Evolutionary conservation across 2,329 filamentous ascomycete genomes (phyloP), one percentile per base, ranked within the genome.

Genomic region (Akanthomyces lecanii): DNA sequence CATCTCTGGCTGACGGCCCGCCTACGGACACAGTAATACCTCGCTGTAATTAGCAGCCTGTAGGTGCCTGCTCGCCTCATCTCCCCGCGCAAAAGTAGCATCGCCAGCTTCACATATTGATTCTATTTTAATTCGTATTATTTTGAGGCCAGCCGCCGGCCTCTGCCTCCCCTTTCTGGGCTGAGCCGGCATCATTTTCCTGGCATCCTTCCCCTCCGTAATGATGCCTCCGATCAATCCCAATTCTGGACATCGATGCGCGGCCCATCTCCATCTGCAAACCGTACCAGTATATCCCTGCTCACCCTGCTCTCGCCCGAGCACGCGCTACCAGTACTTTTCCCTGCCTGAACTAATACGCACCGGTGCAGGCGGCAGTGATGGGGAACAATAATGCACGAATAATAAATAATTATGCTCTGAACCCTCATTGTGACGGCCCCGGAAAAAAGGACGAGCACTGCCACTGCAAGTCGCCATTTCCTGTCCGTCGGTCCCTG

Each of bases 181-280:
- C 33, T 38, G 33, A 12, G 2, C 42, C 6, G 16, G 44, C 44
- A 8, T n/a, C 8, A 21, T 47, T 21, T 5, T 14, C 44, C 18
- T 14, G 2, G 10, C 28, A 4, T 5, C 8, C 6, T 23, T 3
- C 44, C 18, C 18, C 44, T 23, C 21, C 11, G 18, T 23, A 47
- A 47, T 21, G n/a, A n/a, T 23, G 18, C 21, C 56, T 50, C 56
- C 45, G 56, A 59, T 59, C 56, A 59, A 59, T 59, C 45, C 56
- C 56, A 50, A n/a, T 38, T 59, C 44, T 30, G 33, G 56, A 38
- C 30, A 40, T 38, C 11, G 56, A 59, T 59, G 52, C 52, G 36
- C 30, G 16, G 23, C 7, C 7, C 53, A 40, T 38, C 10, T 28
- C 23, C 53, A 44, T 28, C 53, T 36, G 40, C 4, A 38, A 11